A percentile compares a stretch with the other conserved stretches of the same genome.
phyloP scores from a whole-genome alignment of 1,139 yeast genomes.

The Blastobotrys capitulatus region DNA sequence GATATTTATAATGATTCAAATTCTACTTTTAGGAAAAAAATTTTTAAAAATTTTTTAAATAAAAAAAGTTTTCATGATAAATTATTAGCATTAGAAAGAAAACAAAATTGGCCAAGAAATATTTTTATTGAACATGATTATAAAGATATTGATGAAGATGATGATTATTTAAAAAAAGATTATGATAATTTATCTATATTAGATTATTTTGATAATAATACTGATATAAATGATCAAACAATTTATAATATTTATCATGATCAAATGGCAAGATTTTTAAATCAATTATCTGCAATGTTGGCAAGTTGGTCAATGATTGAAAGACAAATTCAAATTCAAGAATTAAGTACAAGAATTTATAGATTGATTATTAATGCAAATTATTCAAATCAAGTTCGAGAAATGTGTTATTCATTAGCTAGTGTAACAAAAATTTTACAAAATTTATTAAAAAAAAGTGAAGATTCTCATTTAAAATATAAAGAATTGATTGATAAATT shows the following conservation, averaged over 20 bases:
- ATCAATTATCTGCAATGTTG: neutral
- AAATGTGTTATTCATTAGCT: conserved; percentile 3
- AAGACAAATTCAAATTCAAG: neutral
- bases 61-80: neutral
- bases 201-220: no score
- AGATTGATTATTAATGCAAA: conserved; percentile 2
- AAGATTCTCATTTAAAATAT: neutral
- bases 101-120: conserved; percentile 3
- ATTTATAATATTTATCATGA: neutral
- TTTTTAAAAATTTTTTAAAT: neutral
- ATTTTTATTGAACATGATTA: no score
- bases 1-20: neutral
- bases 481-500: neutral
- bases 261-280: neutral
- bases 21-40: no score
- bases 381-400: conserved; percentile 3
- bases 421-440: neutral
- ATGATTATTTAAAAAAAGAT: no score
- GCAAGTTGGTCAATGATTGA: conserved; percentile 2
- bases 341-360: conserved; percentile 1
- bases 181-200: no score
- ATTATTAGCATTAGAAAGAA: neutral
- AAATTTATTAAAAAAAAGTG: neutral
- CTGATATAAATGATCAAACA: neutral
- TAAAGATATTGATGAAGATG: neutral